phyloP scores from a whole-genome alignment of 164 flowering plant genomes.

The Annona squamosa region DNA sequence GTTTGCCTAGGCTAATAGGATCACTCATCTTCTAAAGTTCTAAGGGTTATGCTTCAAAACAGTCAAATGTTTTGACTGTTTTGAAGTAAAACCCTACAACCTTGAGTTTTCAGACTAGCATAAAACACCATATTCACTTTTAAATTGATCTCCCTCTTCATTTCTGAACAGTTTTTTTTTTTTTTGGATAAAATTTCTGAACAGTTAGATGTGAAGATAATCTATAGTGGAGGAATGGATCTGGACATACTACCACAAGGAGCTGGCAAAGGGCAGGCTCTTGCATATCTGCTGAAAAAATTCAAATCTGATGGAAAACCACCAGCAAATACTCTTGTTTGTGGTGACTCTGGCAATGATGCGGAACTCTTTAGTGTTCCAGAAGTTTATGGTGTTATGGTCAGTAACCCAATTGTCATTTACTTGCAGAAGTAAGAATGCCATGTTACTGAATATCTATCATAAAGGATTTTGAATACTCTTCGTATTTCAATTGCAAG shows the following conservation, averaged over 20 bases:
- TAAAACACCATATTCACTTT: neutral
- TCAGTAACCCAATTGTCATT: conserved; percentile 22
- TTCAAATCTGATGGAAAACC: conserved; percentile 44
- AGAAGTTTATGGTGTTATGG: conserved; percentile 86
- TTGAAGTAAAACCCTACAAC: too few relatives aligned
- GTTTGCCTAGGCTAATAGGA: too few relatives aligned
- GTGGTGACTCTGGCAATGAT: conserved; percentile 95
- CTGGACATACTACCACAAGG: conserved; percentile 73
- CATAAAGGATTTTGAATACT: neutral
- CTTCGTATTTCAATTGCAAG: neutral
- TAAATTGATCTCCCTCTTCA: neutral
- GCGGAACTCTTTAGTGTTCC: conserved; percentile 82
- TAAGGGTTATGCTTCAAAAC: too few relatives aligned
- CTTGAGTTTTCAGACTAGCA: too few relatives aligned
- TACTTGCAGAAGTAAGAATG: neutral
- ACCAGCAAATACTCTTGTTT: conserved; percentile 63
- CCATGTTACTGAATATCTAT: neutral
- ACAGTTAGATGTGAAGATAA: conserved; percentile 76
- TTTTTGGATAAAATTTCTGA: conserved; percentile 4
- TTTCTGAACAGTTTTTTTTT: neutral
- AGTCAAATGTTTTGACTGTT: too few relatives aligned
- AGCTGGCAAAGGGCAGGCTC: conserved; percentile 93
- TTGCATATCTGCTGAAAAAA: conserved; percentile 67
- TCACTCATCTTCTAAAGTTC: too few relatives aligned
- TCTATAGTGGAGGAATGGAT: conserved; percentile 79